Base-by-base conservation (phyloP, 768 basidiomycete genomes). In the Mycena rebaudengoi region DNA sequence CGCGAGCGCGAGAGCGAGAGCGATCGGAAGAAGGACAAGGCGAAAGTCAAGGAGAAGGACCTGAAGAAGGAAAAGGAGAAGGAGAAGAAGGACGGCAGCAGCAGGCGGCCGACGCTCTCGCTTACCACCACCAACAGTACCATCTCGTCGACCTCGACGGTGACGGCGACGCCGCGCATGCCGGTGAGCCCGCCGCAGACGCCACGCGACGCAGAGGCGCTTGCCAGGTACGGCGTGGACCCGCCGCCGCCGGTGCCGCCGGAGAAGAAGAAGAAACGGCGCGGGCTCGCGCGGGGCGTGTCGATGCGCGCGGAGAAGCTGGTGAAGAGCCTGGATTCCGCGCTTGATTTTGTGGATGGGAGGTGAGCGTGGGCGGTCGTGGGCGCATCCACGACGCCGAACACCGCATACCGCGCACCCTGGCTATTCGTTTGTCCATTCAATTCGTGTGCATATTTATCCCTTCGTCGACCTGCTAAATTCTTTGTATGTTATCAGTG, bases 321-420 rank as follows among this genome's bases (percentile, higher is more conserved):
- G 20, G 80, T 80, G 18, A 73, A 70, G 41, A 75, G 76, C 26
- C 69, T 81, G 57, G 80, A 81, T 63, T 76, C 79, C 5, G 79
- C 80, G 0, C 73, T 81, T 35, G 80, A 81, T 60, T 81, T 81
- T 62, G 80, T 80, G 21, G 80, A 81, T 64, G 70, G 68, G 60
- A 65, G 64, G 51, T 74, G 51, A 60, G n/a, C n/a, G n/a, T n/a
- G n/a, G n/a, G n/a, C n/a, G n/a, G n/a, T n/a, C n/a, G n/a, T n/a
- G n/a, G n/a, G n/a, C n/a, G n/a, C n/a, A n/a, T n/a, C n/a, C n/a
- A n/a, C n/a, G n/a, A n/a, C n/a, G n/a, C n/a, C n/a, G n/a, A n/a
- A n/a, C n/a, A n/a, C n/a, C n/a, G n/a, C n/a, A n/a, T n/a, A n/a
- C n/a, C n/a, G n/a, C n/a, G n/a, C n/a, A n/a, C n/a, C n/a, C n/a